Percentiles rank a stretch among this genome's conserved stretches.
Conservation (phyloP, 495 filamentous ascomycete genomes). For the Talaromyces borbonicus region DNA sequence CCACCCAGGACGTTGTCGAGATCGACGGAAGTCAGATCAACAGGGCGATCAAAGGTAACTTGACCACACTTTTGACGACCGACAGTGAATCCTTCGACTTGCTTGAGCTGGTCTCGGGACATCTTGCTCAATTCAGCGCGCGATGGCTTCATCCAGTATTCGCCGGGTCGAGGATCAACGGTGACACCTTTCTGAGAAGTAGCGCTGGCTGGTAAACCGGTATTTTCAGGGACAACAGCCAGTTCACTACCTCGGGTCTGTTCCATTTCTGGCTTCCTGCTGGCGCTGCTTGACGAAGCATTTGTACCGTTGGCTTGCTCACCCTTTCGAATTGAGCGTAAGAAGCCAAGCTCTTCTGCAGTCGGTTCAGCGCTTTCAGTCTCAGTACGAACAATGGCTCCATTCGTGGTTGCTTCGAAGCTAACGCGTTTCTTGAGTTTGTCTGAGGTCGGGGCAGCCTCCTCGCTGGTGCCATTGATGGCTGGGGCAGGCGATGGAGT, state of each 20-base stretch:
- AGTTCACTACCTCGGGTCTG: constrained; percentile 68
- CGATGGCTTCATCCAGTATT: constrained; percentile 78
- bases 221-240: constrained; percentile 66
- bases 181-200: constrained; percentile 23
- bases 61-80: constrained; percentile 72
- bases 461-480: constrained; percentile 43
- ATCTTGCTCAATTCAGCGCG: constrained; percentile 61
- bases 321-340: constrained; percentile 42
- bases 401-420: constrained; percentile 58
- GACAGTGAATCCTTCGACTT: constrained; percentile 61
- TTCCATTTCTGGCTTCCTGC: constrained; percentile 54
- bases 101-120: constrained; percentile 61
- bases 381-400: constrained; percentile 36
- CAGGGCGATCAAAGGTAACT: constrained; percentile 68
- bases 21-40: constrained; percentile 66
- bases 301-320: constrained; percentile 43
- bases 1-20: constrained; percentile 61
- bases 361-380: constrained; percentile 42
- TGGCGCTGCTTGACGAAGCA: constrained; percentile 10
- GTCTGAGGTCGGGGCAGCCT: constrained; percentile 24
- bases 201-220: constrained; percentile 27
- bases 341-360: constrained; percentile 57
- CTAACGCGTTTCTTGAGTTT: constrained; percentile 75
- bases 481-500: constrained; percentile 37
- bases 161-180: constrained; percentile 51